Percentiles rank a stretch among this genome's conserved stretches.
Conservation (phyloP, 768 basidiomycete genomes). For the Amanita molliuscula region DNA sequence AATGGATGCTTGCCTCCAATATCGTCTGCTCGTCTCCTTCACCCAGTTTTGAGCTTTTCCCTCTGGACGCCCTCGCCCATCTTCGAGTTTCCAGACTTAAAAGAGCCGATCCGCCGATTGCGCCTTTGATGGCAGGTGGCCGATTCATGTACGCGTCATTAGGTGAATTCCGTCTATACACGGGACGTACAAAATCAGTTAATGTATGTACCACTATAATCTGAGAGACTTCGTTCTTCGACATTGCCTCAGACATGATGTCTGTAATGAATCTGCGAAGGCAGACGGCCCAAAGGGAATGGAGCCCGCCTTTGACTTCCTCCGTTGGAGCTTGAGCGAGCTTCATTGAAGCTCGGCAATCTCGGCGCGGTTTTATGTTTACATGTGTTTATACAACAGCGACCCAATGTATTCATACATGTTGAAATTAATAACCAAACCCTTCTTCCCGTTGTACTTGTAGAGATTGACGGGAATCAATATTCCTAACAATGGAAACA, state of each 20-base stretch:
- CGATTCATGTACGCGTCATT: constrained; percentile 44
- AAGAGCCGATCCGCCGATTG: constrained; percentile 56
- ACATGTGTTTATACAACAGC: no score
- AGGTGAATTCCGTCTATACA: background rate
- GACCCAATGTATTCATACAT: no score
- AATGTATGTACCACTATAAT: constrained; percentile 39
- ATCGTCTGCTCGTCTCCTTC: constrained; percentile 51
- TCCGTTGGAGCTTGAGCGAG: no score
- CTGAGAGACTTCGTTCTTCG: constrained; percentile 39
- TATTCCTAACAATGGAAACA: no score
- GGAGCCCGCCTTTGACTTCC: constrained; percentile 65
- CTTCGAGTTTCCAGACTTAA: constrained; percentile 79
- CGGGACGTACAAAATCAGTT: constrained; percentile 45
- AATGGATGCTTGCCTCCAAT: constrained; percentile 46
- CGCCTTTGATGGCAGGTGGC: constrained; percentile 59
- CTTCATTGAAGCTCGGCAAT: no score
- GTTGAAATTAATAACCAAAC: no score
- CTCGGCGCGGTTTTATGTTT: no score
- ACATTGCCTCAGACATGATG: constrained; percentile 51
- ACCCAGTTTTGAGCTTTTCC: constrained; percentile 32
- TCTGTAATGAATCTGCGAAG: constrained; percentile 73
- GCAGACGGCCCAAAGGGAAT: constrained; percentile 55
- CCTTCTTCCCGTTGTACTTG: no score
- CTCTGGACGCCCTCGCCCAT: constrained; percentile 75
- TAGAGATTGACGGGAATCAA: no score